These are phyloP conservation scores for Starmerella floris DNA, from an alignment of 805 yeast genomes.

Conservation along the genomic window DNA sequence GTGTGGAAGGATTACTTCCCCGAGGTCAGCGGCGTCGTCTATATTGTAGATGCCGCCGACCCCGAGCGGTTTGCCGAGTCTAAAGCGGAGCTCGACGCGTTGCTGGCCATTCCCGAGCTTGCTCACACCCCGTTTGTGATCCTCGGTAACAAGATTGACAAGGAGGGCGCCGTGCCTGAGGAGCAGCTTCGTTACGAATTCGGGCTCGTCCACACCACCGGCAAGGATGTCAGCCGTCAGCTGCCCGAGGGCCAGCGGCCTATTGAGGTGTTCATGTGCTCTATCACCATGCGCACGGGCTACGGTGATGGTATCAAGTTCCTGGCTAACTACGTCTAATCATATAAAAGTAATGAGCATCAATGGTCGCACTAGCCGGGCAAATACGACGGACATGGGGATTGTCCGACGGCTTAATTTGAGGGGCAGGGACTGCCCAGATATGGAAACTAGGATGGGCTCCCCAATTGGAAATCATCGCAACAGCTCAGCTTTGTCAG, in stretches of 20 bases:
- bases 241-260: conserved; percentile 64
- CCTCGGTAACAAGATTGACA: conserved; percentile 93
- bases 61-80: conserved; percentile 91
- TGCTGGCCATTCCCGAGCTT: conserved; percentile 86
- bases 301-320: conserved; percentile 97
- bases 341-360: not conserved
- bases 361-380: not conserved
- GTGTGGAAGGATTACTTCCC: conserved; percentile 99
- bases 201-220: conserved; percentile 80
- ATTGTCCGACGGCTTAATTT: not conserved
- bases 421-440: no score
- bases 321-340: conserved; percentile 85
- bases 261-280: conserved; percentile 91
- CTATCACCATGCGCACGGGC: conserved; percentile 97
- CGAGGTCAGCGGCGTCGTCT: conserved; percentile 95
- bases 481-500: no score
- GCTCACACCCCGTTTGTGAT: conserved; percentile 79
- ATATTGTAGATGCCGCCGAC: conserved; percentile 93
- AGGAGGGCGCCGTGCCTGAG: conserved; percentile 87
- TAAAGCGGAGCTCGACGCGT: conserved; percentile 83
- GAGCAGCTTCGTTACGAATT: conserved; percentile 83
- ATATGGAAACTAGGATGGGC: no score
- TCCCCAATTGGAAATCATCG: no score
- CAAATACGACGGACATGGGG: not conserved
- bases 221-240: conserved; percentile 57